Evolutionary conservation across 768 basidiomycete species (phyloP).

Genomic region (Lactarius psammicola): DNA sequence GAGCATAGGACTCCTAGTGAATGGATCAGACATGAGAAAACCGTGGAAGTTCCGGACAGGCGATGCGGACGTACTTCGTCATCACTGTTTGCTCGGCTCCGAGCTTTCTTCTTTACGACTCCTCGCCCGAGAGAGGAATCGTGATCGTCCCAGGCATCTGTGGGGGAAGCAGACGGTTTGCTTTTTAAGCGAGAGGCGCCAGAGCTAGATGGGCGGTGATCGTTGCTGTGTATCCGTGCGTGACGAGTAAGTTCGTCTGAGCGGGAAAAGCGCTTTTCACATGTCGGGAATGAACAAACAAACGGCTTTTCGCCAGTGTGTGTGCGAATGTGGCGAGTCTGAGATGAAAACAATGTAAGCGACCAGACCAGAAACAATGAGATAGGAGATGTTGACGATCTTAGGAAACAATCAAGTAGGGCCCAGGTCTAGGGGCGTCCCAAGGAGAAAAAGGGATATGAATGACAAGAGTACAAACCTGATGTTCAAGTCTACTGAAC

Average conservation of each 20-base stretch:
- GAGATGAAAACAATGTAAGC: slow-evolving; percentile 21
- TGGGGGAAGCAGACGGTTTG: slow-evolving; percentile 12
- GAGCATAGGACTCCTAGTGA: slow-evolving; percentile 41
- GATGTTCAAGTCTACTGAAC: slow-evolving; percentile 95
- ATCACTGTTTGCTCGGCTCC: slow-evolving; percentile 75
- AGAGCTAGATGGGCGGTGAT: slow-evolving; percentile 37
- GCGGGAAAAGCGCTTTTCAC: slow-evolving; percentile 97
- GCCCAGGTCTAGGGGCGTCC: not conserved
- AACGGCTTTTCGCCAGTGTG: slow-evolving; percentile 99
- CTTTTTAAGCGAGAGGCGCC: slow-evolving; percentile 14
- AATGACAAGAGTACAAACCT: slow-evolving; percentile 50
- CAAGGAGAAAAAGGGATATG: slow-evolving; percentile 24
- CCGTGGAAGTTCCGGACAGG: not conserved
- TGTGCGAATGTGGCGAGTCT: slow-evolving; percentile 98
- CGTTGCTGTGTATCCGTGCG: slow-evolving; percentile 84
- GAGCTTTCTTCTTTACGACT: slow-evolving; percentile 49
- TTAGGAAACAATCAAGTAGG: slow-evolving; percentile 14
- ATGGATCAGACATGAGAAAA: slow-evolving; percentile 23
- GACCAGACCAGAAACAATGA: not conserved
- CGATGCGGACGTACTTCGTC: slow-evolving; percentile 66
- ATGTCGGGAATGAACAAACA: slow-evolving; percentile 85
- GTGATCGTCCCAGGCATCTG: slow-evolving; percentile 26
- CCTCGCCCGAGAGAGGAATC: slow-evolving; percentile 16
- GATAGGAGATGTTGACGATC: not conserved
- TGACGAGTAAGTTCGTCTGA: slow-evolving; percentile 99